phyloP scores from a whole-genome alignment of 2,329 filamentous ascomycete species.

The Colletotrichum viniferum region DNA sequence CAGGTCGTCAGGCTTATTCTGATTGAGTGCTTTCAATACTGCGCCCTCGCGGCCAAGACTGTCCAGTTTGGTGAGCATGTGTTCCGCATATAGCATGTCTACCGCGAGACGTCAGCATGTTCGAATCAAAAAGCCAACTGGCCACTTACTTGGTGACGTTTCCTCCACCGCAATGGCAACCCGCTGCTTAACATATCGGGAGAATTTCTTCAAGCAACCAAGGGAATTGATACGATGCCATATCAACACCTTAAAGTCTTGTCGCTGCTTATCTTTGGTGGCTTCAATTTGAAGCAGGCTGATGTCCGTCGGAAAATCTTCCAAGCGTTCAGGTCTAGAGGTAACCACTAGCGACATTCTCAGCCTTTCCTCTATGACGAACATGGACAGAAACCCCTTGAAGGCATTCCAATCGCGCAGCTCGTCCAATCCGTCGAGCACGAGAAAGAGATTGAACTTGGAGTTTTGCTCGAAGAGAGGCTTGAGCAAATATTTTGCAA shows the following conservation, averaged over 20 bases:
- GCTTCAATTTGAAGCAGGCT: neutral
- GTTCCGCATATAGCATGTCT: neutral
- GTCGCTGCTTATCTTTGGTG: neutral
- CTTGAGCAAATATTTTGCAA: neutral
- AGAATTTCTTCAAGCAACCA: neutral
- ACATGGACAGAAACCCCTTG: neutral
- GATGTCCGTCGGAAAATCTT: neutral
- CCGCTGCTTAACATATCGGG: neutral
- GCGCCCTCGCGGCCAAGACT: neutral
- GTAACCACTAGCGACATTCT: neutral
- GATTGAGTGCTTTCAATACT: neutral
- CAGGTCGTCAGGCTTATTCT: neutral
- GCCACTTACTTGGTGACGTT: neutral
- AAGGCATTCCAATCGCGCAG: neutral
- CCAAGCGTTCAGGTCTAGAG: neutral
- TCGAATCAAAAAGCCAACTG: rapidly evolving
- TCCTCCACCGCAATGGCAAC: neutral
- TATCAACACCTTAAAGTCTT: neutral
- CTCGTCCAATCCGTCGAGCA: neutral
- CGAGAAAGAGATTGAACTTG: neutral
- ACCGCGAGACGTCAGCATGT: neutral
- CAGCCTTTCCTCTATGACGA: neutral
- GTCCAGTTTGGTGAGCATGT: neutral
- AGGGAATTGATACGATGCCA: neutral
- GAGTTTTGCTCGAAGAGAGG: neutral